Conservation (phyloP, 345 rosid species). For the Cardiospermum halicacabum region DNA sequence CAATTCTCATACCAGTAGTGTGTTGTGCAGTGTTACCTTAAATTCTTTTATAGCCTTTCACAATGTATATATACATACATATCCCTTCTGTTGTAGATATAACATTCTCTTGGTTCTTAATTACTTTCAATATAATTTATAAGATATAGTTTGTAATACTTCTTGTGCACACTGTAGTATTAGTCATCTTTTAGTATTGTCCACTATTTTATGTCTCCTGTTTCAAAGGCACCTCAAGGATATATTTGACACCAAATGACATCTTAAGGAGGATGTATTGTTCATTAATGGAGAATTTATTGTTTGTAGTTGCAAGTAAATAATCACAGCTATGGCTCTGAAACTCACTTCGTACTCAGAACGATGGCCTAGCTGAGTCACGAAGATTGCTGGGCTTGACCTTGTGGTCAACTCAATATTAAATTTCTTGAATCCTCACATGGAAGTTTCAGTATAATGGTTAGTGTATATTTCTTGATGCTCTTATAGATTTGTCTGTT, state of each 20-base stretch:
- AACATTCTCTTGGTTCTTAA: not conserved
- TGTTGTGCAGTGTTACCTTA: conserved; percentile 9
- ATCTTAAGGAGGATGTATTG: too few relatives aligned
- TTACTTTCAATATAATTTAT: not conserved
- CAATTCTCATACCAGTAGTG: conserved; percentile 12
- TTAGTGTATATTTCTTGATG: too few relatives aligned
- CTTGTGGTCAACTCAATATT: too few relatives aligned
- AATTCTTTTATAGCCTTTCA: conserved; percentile 20
- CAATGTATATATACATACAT: conserved; percentile 12
- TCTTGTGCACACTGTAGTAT: not conserved
- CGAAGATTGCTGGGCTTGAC: too few relatives aligned
- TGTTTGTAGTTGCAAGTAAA: not conserved
- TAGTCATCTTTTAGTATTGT: not conserved
- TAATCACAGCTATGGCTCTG: not conserved
- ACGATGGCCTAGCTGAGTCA: too few relatives aligned
- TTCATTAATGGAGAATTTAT: not conserved
- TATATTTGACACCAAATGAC: not conserved
- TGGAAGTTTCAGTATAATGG: too few relatives aligned
- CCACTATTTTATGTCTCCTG: not conserved
- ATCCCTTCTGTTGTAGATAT: conserved; percentile 3
- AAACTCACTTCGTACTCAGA: too few relatives aligned
- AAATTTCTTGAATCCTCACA: too few relatives aligned
- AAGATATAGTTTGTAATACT: not conserved
- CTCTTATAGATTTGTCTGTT: too few relatives aligned
- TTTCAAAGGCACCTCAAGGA: not conserved